Conservation (phyloP, 805 yeast species). For the Kuraishia molischiana region DNA sequence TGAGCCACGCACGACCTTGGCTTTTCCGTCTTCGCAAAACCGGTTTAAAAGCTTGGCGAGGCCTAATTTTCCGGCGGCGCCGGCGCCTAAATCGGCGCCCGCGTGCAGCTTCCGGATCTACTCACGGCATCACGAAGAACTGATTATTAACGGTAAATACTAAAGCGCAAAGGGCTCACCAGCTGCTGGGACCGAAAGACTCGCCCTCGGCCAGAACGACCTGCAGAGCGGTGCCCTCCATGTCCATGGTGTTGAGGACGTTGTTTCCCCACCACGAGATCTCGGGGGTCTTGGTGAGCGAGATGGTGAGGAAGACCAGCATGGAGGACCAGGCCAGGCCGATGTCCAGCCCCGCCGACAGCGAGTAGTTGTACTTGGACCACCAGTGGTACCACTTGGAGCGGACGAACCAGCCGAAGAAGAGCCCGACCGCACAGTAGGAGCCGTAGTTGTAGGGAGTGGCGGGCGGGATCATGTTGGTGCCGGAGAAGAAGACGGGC, state of each 20-base stretch:
- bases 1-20: too few species aligned
- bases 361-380: constrained; percentile 39
- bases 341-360: constrained; percentile 47
- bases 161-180: constrained; percentile 10
- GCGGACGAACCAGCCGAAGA: constrained; percentile 41
- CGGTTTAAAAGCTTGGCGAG: too few species aligned
- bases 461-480: constrained; percentile 63
- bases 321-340: constrained; percentile 57
- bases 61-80: too few species aligned
- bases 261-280: constrained; percentile 61
- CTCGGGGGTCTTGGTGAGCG: constrained; percentile 26
- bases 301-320: constrained; percentile 42
- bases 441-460: constrained; percentile 58
- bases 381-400: constrained; percentile 46
- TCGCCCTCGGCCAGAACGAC: background rate
- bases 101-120: too few species aligned
- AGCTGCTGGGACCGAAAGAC: background rate
- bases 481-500: constrained; percentile 54
- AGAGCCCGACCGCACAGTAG: constrained; percentile 17
- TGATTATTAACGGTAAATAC: too few species aligned
- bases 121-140: too few species aligned
- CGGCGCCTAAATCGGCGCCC: too few species aligned
- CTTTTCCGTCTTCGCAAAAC: too few species aligned
- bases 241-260: background rate
- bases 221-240: background rate